These are phyloP conservation scores for Aaosphaeria pasadenensis DNA, from an alignment of 2,329 filamentous ascomycete genomes.

Conservation along the genomic window DNA sequence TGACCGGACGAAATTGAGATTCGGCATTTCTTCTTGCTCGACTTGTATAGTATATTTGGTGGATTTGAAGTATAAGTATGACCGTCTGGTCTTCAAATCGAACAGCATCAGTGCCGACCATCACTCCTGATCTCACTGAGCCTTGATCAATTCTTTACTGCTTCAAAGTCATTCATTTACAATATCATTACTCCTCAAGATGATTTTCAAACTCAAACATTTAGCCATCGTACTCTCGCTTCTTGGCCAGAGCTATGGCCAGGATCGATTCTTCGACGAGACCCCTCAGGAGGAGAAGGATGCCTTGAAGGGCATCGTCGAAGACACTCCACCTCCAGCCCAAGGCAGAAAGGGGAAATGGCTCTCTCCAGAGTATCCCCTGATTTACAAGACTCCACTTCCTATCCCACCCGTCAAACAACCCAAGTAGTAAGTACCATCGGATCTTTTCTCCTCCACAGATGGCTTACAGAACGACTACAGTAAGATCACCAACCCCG, in stretches of 20 bases:
- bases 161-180: too few species aligned
- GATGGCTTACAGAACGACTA: constrained; percentile 8
- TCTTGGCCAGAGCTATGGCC: constrained; percentile 2
- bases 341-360: constrained; percentile 8
- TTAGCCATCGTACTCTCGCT: constrained; percentile 6
- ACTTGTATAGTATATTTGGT: too few species aligned
- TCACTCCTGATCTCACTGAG: too few species aligned
- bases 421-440: neutral
- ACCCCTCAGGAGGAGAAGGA: constrained; percentile 6
- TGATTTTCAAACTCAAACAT: neutral
- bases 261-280: constrained; percentile 4
- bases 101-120: too few species aligned
- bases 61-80: too few species aligned
- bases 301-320: constrained; percentile 7
- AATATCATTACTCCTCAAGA: too few species aligned
- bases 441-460: neutral
- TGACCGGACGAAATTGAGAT: too few species aligned
- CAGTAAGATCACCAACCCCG: constrained; percentile 26
- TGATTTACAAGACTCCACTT: constrained; percentile 41
- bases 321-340: constrained; percentile 7
- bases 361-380: constrained; percentile 37
- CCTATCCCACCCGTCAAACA: constrained; percentile 47
- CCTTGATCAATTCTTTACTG: too few species aligned
- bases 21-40: too few species aligned
- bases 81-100: too few species aligned